Base-by-base conservation (phyloP, 2,329 filamentous ascomycete species). In the Alternaria ventricosa region DNA sequence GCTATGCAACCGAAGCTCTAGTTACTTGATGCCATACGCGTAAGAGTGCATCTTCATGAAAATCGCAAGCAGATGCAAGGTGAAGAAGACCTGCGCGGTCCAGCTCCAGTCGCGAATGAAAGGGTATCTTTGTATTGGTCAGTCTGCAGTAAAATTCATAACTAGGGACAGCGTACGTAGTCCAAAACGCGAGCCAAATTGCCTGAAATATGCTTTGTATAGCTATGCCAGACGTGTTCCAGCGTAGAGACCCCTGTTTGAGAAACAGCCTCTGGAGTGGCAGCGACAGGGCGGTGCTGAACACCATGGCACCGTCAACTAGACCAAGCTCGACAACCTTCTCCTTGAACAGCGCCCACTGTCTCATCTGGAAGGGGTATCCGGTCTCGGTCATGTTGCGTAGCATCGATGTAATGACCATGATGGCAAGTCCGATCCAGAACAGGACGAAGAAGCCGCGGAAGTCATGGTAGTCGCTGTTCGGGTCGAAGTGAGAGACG, bases 11-110 rank as follows among this genome's bases (percentile, higher is more conserved):
- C 8, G 4, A 54, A n/a, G 10, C 22, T 10, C 10, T 9, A 44
- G 18, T 7, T 43, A 15, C 3, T 15, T 5, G 20, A 27, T 22
- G 20, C 55, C 76, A 22, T 65, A 80, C 75, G 93, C 92, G 76
- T 97, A 99, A 6, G 94, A 97, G 80, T 99, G 96, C 89, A 98
- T 96, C 85, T 99, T 99, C 96, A 99, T 99, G 55, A 97, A 89
- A 20, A 99, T 86, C 8, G 93, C 91, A 81, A 99, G 89, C 46
- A 94, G 91, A 80, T 99, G 96, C 33, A 99, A 85, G 11, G 94
- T 91, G 71, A 99, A 88, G 79, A 96, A 99, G 43, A 99, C 96
- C 77, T 98, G 96, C 3, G 95, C 90, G 0, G 96, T 99, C 96
- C 96, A 99, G 3, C 94, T 92, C 96, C 96, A 99, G 55, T 91